phyloP scores from a whole-genome alignment of 202 grass and related monocot genomes.

The Eragrostis tef region DNA sequence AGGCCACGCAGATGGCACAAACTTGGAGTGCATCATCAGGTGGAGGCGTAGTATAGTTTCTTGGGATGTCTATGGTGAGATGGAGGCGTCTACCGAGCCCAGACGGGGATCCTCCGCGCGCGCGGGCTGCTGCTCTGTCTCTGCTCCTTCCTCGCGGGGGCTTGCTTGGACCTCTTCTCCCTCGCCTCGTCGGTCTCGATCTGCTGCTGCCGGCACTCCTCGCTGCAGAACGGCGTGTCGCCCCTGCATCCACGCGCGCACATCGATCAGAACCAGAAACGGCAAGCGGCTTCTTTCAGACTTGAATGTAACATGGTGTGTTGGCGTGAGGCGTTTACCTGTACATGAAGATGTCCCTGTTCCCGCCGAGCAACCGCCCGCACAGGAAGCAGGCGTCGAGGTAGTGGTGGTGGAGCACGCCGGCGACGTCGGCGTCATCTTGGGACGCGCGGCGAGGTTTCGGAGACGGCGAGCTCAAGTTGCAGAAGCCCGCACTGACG shows the following conservation, averaged over 20 bases:
- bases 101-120: conserved; percentile 54
- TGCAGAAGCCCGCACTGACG: background rate
- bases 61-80: background rate
- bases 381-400: conserved; percentile 72
- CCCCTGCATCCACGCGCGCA: conserved; percentile 50
- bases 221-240: conserved; percentile 80
- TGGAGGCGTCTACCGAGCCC: conserved; percentile 48
- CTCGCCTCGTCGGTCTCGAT: conserved; percentile 67
- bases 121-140: conserved; percentile 47
- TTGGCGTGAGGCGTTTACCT: conserved; percentile 31
- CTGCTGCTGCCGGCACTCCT: conserved; percentile 71
- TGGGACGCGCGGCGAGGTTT: conserved; percentile 20
- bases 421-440: background rate
- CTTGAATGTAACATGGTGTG: background rate
- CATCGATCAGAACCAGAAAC: conserved; percentile 27
- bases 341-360: conserved; percentile 77
- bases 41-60: background rate
- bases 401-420: conserved; percentile 48
- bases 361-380: conserved; percentile 28
- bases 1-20: background rate
- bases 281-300: background rate
- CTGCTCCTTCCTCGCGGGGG: conserved; percentile 11
- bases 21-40: background rate
- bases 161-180: conserved; percentile 57
- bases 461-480: background rate